Base-by-base conservation (phyloP, 2,329 filamentous ascomycete species). In the Sclerotinia nivalis region DNA sequence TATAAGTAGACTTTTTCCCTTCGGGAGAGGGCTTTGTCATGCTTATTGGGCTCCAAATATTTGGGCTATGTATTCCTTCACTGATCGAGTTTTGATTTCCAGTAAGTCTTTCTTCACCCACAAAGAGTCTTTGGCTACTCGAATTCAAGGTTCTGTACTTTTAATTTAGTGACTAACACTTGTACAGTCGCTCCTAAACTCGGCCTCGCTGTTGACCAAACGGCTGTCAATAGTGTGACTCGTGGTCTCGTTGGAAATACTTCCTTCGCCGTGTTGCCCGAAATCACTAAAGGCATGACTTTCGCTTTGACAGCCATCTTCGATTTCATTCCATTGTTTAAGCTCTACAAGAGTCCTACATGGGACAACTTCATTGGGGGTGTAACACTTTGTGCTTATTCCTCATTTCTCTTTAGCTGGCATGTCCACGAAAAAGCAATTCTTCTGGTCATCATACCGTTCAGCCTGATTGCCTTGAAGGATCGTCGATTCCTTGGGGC, bases 391-490 rank as follows among this genome's bases (percentile, higher is more conserved):
- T 98, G 96, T 77, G 96, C 93, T 70, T 99, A 97, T 78, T 92
- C 95, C 0, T 97, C 95, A 0, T 99, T 99, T 82, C 85, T 99
- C 13, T 98, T 98, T 76, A 95, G 96, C 69, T 99, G 95, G 93
- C 96, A 99, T 78, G 96, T 99, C 12, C 96, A 99, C 77, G 96
- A 99, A 79, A 99, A 99, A 81, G 96, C 96, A 1, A 92, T 99
- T 70, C 86, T 99, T 31, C 87, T 98, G 28, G 91, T 98, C 77
- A 93, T 99, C 74, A 92, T 98, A 62, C 96, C 96, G 0, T 98
- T 98, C 83, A 96, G 92, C 75, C 86, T 99, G 72, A 90, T 98
- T 71, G 94, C 95, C 0, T 87, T 98, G 66, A 91, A 91, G 79
- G 94, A 98, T 79, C 88, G 96, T 66, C 89, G 96, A 37, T 94